Evolutionary conservation across 2,329 filamentous ascomycete species (phyloP).

Genomic region (Claviceps lovelessii): DNA sequence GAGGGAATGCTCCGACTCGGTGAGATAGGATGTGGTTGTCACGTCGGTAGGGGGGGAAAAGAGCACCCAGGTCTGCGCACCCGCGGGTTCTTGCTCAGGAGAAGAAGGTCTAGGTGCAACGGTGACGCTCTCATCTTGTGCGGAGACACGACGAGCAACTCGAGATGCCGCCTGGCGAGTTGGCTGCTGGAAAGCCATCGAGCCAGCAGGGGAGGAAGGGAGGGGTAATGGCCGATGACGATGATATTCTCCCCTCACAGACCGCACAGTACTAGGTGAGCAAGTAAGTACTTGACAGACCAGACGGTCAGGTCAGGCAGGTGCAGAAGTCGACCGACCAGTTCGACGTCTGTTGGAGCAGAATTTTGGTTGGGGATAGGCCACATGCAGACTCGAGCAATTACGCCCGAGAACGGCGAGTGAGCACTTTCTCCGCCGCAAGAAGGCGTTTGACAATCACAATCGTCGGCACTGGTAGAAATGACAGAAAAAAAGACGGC

Average conservation of each 20-base stretch:
- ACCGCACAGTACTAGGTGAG: neutral
- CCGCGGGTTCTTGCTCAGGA: constrained; percentile 35
- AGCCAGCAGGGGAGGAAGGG: neutral
- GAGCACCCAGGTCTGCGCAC: constrained; percentile 89
- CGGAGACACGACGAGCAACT: constrained; percentile 26
- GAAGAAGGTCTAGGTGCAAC: constrained; percentile 10
- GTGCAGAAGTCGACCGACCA: neutral
- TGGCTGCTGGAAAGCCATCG: constrained; percentile 48
- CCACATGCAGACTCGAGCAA: too few relatives aligned
- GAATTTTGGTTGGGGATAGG: too few relatives aligned
- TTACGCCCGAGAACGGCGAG: too few relatives aligned
- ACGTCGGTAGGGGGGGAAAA: constrained; percentile 63
- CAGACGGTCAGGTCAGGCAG: too few relatives aligned
- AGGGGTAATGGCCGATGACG: too few relatives aligned
- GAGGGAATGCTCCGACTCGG: constrained; percentile 52
- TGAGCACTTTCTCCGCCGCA: too few relatives aligned
- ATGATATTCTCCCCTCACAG: too few relatives aligned
- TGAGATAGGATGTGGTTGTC: constrained; percentile 52
- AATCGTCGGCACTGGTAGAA: too few relatives aligned
- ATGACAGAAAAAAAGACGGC: too few relatives aligned
- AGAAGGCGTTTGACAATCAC: too few relatives aligned
- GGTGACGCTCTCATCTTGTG: constrained; percentile 20
- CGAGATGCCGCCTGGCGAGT: constrained; percentile 38
- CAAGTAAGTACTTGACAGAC: neutral
- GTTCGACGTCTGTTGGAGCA: too few relatives aligned